Percentiles rank a stretch among this genome's conserved stretches.
Evolutionary conservation across 306 rosid species (phyloP).

Genomic region (Hylodesmum podocarpum): DNA sequence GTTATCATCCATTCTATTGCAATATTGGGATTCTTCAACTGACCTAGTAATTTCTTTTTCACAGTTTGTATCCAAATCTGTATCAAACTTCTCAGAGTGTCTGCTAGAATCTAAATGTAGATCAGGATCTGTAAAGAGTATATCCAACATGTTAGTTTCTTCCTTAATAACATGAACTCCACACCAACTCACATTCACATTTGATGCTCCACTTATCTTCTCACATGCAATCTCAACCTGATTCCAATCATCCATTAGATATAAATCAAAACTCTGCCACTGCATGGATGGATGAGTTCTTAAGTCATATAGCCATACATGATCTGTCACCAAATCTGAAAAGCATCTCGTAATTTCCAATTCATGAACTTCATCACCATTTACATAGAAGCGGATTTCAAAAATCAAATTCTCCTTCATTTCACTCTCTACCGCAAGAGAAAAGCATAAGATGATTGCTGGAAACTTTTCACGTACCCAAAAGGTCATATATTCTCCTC

Average conservation of each 20-base stretch:
- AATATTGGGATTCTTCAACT: not conserved
- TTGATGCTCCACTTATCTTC: constrained; percentile 9
- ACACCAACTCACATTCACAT: constrained; percentile 34
- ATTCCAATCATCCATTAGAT: constrained; percentile 29
- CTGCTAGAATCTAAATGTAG: not conserved
- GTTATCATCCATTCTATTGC: not conserved
- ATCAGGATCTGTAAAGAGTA: constrained; percentile 28
- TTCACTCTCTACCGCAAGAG: constrained; percentile 12
- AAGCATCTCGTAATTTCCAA: constrained; percentile 12
- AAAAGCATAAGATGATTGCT: constrained; percentile 15
- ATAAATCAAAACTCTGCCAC: not conserved
- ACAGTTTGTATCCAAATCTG: not conserved
- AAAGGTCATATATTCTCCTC: constrained; percentile 33
- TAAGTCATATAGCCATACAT: constrained; percentile 36
- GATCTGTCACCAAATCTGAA: constrained; percentile 6
- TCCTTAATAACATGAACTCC: constrained; percentile 24
- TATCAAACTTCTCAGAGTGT: constrained; percentile 2
- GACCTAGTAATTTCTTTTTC: not conserved
- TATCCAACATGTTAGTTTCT: constrained; percentile 11
- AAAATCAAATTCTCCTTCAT: not conserved
- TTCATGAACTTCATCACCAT: constrained; percentile 27
- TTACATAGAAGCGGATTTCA: constrained; percentile 28
- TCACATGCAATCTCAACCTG: constrained; percentile 36
- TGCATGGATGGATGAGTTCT: constrained; percentile 15
- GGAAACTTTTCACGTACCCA: constrained; percentile 35